Conservation (phyloP, 768 basidiomycete genomes). For the Gyrodon lividus region DNA sequence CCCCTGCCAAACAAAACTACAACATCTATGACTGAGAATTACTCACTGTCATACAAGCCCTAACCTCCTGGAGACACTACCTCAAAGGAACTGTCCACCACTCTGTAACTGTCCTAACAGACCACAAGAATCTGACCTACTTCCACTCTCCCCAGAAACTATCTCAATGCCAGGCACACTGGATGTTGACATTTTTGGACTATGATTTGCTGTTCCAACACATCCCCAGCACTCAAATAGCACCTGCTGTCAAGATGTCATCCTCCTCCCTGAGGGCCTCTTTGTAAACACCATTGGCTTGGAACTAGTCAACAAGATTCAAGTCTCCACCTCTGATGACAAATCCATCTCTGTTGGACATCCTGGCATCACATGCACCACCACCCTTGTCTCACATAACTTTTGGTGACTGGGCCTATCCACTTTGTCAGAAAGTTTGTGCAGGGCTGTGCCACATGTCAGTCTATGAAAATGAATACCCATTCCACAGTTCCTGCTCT, state of each 20-base stretch:
- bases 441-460: conserved; percentile 3
- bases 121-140: conserved; percentile 25
- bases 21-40: conserved; percentile 39
- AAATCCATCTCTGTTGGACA: no score
- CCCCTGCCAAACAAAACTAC: conserved; percentile 43
- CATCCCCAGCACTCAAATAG: background rate
- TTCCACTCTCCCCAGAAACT: background rate
- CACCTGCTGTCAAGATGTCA: no score
- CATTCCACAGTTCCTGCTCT: background rate
- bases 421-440: background rate
- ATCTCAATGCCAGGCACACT: no score
- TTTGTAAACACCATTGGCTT: no score
- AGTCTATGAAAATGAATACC: conserved; percentile 5
- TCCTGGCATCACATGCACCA: background rate
- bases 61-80: conserved; percentile 26
- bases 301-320: no score
- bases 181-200: no score
- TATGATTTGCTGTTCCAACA: background rate
- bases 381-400: background rate
- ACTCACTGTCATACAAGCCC: background rate
- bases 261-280: conserved; percentile 19
- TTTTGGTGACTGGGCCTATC: conserved; percentile 1
- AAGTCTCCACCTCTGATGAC: no score
- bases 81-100: conserved; percentile 30
- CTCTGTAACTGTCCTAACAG: conserved; percentile 32